Conservation (phyloP, 2,329 filamentous ascomycete species). For the Talaromyces sp. region DNA sequence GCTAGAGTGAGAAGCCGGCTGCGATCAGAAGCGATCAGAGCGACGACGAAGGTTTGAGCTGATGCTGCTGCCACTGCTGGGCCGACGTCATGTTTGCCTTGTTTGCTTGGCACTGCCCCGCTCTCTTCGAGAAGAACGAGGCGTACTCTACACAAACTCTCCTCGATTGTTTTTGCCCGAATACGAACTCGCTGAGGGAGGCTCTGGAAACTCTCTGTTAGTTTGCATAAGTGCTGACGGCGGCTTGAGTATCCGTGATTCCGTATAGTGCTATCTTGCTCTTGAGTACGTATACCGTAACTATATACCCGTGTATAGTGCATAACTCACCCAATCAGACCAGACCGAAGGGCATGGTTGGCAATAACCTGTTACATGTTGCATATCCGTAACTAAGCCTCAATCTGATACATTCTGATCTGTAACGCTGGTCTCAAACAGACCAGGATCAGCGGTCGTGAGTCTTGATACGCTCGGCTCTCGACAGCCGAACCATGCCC, state of each 20-base stretch:
- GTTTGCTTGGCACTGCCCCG: not conserved
- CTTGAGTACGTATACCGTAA: too few relatives aligned
- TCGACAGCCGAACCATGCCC: not conserved
- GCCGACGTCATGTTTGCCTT: not conserved
- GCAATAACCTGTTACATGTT: not conserved
- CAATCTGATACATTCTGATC: not conserved
- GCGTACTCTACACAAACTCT: too few relatives aligned
- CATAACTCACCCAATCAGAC: not conserved
- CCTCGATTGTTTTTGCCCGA: not conserved
- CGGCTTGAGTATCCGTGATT: not conserved
- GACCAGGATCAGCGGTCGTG: not conserved
- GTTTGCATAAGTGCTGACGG: not conserved
- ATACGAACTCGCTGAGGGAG: not conserved
- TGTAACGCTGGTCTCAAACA: not conserved
- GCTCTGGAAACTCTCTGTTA: not conserved
- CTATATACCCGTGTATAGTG: too few relatives aligned
- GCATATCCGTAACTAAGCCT: not conserved
- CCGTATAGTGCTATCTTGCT: not conserved
- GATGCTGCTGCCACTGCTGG: not conserved
- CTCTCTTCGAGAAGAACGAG: not conserved
- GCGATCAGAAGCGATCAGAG: not conserved
- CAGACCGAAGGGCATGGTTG: not conserved
- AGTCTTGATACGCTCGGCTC: not conserved
- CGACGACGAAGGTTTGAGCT: not conserved
- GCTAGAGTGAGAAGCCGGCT: not conserved